A percentile compares a stretch with the other conserved stretches of the same genome.
phyloP scores from a whole-genome alignment of 2,329 filamentous ascomycete genomes.

The Penicillium sp. region DNA sequence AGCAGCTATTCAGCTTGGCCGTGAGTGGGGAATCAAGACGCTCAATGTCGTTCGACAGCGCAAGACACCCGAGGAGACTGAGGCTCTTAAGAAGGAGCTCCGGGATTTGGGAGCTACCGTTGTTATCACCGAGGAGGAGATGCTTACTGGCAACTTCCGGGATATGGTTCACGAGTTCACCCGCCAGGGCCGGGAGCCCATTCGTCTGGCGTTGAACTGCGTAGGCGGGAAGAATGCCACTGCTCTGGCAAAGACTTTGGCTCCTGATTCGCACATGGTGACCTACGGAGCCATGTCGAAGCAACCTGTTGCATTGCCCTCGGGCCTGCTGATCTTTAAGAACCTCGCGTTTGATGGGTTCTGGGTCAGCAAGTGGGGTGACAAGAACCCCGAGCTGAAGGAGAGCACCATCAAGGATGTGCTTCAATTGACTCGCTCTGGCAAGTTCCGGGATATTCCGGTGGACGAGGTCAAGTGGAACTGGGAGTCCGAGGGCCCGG shows the following conservation, averaged over 20 bases:
- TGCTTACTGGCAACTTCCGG: slow-evolving; percentile 47
- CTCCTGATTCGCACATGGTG: slow-evolving; percentile 70
- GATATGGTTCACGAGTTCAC: slow-evolving; percentile 66
- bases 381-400: slow-evolving; percentile 71
- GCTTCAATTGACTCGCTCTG: slow-evolving; percentile 69
- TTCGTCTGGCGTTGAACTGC: slow-evolving; percentile 84
- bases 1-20: slow-evolving; percentile 83
- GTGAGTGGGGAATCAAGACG: slow-evolving; percentile 82
- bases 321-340: slow-evolving; percentile 89
- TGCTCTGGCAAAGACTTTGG: slow-evolving; percentile 72
- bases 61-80: slow-evolving; percentile 62
- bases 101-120: slow-evolving; percentile 61
- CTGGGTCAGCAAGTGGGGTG: slow-evolving; percentile 90
- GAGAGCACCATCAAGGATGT: slow-evolving; percentile 81
- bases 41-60: slow-evolving; percentile 85
- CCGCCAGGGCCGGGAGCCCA: slow-evolving; percentile 66
- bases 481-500: slow-evolving; percentile 71
- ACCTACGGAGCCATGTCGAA: slow-evolving; percentile 96
- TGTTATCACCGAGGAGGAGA: slow-evolving; percentile 62
- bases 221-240: slow-evolving; percentile 86
- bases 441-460: slow-evolving; percentile 79
- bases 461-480: slow-evolving; percentile 81
- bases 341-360: slow-evolving; percentile 87
- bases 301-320: slow-evolving; percentile 77
- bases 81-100: slow-evolving; percentile 62